These are phyloP conservation scores for Hypoxylon fuscum DNA, from an alignment of 495 filamentous ascomycete species.

Conservation along the genomic window DNA sequence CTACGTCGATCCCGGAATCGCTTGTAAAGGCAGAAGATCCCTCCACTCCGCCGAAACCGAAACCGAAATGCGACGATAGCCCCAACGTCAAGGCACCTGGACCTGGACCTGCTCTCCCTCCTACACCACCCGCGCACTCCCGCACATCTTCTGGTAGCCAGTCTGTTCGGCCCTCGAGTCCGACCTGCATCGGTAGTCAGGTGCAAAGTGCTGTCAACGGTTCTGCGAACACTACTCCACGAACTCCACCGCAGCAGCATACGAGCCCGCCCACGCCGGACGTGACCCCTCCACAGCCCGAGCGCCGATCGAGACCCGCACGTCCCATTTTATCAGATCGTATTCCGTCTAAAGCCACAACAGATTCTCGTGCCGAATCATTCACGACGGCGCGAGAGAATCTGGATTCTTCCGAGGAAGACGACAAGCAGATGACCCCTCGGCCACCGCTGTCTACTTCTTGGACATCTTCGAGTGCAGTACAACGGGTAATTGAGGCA, in stretches of 20 bases:
- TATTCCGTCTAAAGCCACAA: conserved; percentile 55
- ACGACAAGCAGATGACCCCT: conserved; percentile 55
- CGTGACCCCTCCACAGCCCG: conserved; percentile 69
- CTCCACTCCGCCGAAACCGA: conserved; percentile 38
- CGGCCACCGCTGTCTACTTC: conserved; percentile 56
- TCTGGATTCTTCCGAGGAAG: conserved; percentile 68
- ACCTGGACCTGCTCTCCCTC: conserved; percentile 56
- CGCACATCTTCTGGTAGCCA: conserved; percentile 58
- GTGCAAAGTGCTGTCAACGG: conserved; percentile 45
- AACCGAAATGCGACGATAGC: conserved; percentile 48
- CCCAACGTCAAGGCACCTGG: conserved; percentile 35
- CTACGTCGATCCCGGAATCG: conserved; percentile 35
- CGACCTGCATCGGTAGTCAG: conserved; percentile 46
- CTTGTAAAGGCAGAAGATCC: conserved; percentile 26
- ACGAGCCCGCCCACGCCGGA: conserved; percentile 75
- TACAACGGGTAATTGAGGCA: conserved; percentile 39
- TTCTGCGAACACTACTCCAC: conserved; percentile 46
- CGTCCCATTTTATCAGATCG: conserved; percentile 54
- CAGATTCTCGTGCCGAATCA: conserved; percentile 71
- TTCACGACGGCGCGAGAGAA: conserved; percentile 77
- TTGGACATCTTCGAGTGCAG: conserved; percentile 52
- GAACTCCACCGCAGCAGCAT: conserved; percentile 68
- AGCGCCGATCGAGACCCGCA: conserved; percentile 47
- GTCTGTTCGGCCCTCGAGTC: conserved; percentile 46
- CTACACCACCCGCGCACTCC: conserved; percentile 64